These are phyloP conservation scores for Tetracentron sinense DNA, from an alignment of 164 flowering plant species.

Conservation along the genomic window DNA sequence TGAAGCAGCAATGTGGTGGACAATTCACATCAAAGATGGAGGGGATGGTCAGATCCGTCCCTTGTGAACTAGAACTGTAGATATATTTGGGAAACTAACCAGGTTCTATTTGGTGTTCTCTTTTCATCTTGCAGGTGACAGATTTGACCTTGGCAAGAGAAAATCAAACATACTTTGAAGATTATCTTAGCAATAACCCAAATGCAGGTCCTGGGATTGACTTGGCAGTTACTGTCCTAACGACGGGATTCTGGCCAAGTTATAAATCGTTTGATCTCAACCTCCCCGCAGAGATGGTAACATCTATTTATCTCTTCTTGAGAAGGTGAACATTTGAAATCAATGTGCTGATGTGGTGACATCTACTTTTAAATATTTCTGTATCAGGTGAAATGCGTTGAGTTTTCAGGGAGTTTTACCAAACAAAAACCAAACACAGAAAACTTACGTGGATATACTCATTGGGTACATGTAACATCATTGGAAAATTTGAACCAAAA, in stretches of 20 bases:
- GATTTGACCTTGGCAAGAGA: constrained; percentile 28
- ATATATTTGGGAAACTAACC: not conserved
- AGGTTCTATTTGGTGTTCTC: constrained; percentile 2
- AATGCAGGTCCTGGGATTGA: constrained; percentile 7
- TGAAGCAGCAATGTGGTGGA: constrained; percentile 95
- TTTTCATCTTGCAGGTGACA: constrained; percentile 48
- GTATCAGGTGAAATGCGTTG: constrained; percentile 71
- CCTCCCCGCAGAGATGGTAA: constrained; percentile 86
- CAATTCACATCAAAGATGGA: constrained; percentile 99
- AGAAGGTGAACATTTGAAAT: too few species aligned
- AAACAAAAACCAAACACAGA: constrained; percentile 78
- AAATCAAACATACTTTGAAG: not conserved
- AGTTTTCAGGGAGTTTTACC: constrained; percentile 83
- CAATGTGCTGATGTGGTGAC: not conserved
- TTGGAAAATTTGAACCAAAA: constrained; percentile 76
- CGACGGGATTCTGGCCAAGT: constrained; percentile 24
- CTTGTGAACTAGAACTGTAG: not conserved
- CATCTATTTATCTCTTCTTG: not conserved
- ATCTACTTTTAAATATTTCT: not conserved
- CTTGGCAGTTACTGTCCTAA: constrained; percentile 1
- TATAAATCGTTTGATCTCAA: constrained; percentile 87
- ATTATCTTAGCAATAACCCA: not conserved
- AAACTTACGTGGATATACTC: constrained; percentile 95
- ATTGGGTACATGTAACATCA: constrained; percentile 75
- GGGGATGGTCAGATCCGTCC: constrained; percentile 69